Evolutionary conservation across 768 basidiomycete genomes (phyloP), one percentile per base, ranked within the genome.

Genomic region (Leccinum incarnatum): DNA sequence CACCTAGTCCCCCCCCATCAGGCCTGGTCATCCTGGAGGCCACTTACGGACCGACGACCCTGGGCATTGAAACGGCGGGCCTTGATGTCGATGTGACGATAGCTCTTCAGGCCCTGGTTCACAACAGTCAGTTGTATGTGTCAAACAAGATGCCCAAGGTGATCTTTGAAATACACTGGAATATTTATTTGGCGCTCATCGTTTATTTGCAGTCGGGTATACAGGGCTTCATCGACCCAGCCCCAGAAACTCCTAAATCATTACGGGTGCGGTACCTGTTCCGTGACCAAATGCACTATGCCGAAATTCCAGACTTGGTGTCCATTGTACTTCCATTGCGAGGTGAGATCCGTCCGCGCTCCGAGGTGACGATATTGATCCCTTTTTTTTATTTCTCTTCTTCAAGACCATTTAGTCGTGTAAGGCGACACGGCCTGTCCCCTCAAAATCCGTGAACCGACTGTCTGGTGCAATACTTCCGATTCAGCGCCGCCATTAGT

Each of bases 221-320:
- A 42, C 86, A 91, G 67, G 93, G 93, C n/a, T 94, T 97, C 77
- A 86, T 83, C 68, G 93, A 96, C 75, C 89, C 91, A 56, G 86
- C 87, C 17, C 86, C 90, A 14, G 84, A 84, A n/a, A 78, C 81
- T 55, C 74, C 80, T 51, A 95, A 95, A 76, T 76, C 77, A 5
- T 75, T 95, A 53, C 79, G 84, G 30, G 78, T 95, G 40, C 83
- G 84, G 48, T 95, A 95, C 74, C 74, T 81, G 50, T 97, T 95
- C 79, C 80, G 82, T 66, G 86, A 84, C 45, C 81, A 81, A 58
- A 66, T 76, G 73, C 93, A 95, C 69, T 89, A 86, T 67, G 84
- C 87, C 69, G 91, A 93, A 69, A 84, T 89, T 55, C 81, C 86
- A 62, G 90, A 88, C 69, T 82, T 83, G 74, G 69, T 79, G 57